phyloP scores from a whole-genome alignment of 2,329 filamentous ascomycete genomes.

The Botrytis fragariae region DNA sequence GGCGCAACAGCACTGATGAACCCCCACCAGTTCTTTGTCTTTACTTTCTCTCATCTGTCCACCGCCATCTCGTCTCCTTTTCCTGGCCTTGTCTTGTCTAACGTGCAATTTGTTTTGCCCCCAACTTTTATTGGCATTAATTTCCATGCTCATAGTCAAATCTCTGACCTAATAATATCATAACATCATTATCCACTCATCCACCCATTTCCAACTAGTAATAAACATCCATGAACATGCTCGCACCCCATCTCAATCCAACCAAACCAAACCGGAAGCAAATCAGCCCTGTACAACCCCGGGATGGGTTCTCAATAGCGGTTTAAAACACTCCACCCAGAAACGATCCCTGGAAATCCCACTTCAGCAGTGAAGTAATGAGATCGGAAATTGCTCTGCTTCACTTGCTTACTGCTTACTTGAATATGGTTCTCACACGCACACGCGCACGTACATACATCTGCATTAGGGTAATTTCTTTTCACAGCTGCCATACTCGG shows the following conservation, averaged over 20 bases:
- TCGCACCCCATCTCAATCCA: conserved; percentile 4
- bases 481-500: not conserved
- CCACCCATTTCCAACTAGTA: not conserved
- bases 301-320: not conserved
- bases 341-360: not conserved
- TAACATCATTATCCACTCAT: not conserved
- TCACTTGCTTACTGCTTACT: conserved; percentile 1
- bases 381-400: conserved; percentile 4
- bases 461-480: conserved; percentile 15
- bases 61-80: conserved; percentile 5
- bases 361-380: not conserved
- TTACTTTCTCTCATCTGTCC: not conserved
- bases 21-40: conserved; percentile 3
- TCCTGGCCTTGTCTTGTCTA: not conserved
- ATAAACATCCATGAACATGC: not conserved
- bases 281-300: conserved; percentile 5
- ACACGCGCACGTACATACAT: conserved; percentile 7
- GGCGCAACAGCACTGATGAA: not conserved
- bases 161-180: not conserved
- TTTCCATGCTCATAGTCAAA: not conserved
- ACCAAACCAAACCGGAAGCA: not conserved
- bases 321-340: not conserved
- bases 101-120: not conserved
- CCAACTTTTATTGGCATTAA: not conserved
- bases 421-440: conserved; percentile 18